Evolutionary conservation across 1,284 basidiomycete species (phyloP), one percentile per base, ranked within the genome.

Genomic region (Ceratobasidium sp.): DNA sequence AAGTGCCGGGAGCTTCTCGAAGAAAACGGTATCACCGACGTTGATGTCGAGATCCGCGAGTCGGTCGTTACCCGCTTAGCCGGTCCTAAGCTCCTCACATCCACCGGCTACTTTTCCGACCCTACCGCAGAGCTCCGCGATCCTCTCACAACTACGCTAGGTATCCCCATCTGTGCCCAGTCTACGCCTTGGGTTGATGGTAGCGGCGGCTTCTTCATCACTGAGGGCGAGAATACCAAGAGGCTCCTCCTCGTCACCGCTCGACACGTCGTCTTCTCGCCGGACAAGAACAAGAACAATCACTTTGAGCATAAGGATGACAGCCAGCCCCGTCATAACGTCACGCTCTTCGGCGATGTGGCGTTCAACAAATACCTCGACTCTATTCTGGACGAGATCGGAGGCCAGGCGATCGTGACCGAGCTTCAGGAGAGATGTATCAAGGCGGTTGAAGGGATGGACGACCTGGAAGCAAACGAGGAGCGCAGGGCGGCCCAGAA

Each of bases 11-110:
- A 73, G 17, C 22, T 80, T 57, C 77, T 81, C n/a, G 37, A 66
- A 34, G 29, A 77, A 51, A 61, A 61, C 46, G 25, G 77, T 22
- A 79, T 82, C 79, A 66, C 32, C n/a, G 82, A 82, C 67, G 80
- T 85, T 69, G 79, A 84, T 19, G 80, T 86, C 56, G 82, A 81
- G 69, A 80, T 81, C 56, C 82, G 83, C 25, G 83, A 85, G 76
- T 83, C 82, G 1, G 51, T 81, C 40, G 79, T 79, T 61, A 80
- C 46, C n/a, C 37, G 37, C 79, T 77, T 32, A 81, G 57, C 65
- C 66, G 37, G 37, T 37, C 37, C 78, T 9, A 76, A 77, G 78
- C 80, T 85, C 73, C 80, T 82, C 61, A 46, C 70, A 6, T 74
- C 78, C 78, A 79, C 79, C 76, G 62, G 57, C 19, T 17, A 57